These are phyloP conservation scores for Floccularia luteovirens DNA, from an alignment of 768 basidiomycete genomes.

Conservation along the genomic window DNA sequence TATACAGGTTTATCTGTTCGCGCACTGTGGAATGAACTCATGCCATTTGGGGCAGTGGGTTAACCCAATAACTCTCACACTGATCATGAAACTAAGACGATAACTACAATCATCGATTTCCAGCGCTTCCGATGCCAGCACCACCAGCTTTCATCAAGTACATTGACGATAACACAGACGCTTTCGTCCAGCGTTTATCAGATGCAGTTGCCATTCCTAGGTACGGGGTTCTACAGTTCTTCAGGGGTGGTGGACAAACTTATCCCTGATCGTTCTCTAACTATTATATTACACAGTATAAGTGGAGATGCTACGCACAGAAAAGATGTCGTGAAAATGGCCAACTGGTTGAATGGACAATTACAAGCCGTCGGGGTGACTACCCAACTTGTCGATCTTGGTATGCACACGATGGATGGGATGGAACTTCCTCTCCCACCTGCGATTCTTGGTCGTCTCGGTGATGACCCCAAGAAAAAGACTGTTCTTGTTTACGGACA, in stretches of 20 bases:
- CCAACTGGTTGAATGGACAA: conserved; percentile 67
- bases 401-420: conserved; percentile 61
- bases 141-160: conserved; percentile 38
- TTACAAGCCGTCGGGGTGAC: conserved; percentile 74
- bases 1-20: too few relatives aligned
- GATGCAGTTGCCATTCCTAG: conserved; percentile 83
- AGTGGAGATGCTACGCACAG: conserved; percentile 67
- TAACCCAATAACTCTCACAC: too few relatives aligned
- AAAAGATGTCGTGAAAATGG: conserved; percentile 80
- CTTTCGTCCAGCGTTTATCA: conserved; percentile 72
- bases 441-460: conserved; percentile 74
- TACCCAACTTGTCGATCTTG: conserved; percentile 69
- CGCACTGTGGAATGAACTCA: too few relatives aligned
- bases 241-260: neutral
- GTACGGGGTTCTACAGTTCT: conserved; percentile 20
- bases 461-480: conserved; percentile 84
- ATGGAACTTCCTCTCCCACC: conserved; percentile 73
- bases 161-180: conserved; percentile 62
- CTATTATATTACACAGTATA: conserved; percentile 32
- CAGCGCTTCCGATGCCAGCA: too few relatives aligned
- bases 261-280: neutral
- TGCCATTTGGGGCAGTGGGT: too few relatives aligned
- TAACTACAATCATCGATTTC: too few relatives aligned
- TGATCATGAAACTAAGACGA: too few relatives aligned
- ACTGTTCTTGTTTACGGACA: conserved; percentile 92